phyloP scores from a whole-genome alignment of 768 basidiomycete species.

The Pisolithus marmoratus region DNA sequence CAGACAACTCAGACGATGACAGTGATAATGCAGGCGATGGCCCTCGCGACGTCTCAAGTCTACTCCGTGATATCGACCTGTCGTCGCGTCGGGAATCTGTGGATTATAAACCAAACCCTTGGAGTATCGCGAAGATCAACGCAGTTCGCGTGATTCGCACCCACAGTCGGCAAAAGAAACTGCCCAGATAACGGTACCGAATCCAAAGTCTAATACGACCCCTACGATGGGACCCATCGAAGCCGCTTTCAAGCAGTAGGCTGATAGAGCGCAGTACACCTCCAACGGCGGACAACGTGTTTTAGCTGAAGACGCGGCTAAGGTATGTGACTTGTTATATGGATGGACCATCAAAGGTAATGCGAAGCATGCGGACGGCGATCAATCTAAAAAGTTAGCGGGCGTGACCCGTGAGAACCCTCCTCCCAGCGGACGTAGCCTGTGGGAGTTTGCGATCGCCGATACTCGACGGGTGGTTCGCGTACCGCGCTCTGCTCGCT shows the following conservation, averaged over 20 bases:
- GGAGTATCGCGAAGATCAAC: constrained; percentile 76
- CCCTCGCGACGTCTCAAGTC: constrained; percentile 19
- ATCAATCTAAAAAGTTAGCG: too few species aligned
- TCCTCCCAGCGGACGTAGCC: too few species aligned
- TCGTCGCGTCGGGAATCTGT: constrained; percentile 56
- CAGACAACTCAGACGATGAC: constrained; percentile 18
- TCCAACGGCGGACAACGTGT: neutral
- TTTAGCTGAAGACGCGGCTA: neutral
- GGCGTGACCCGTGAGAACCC: too few species aligned
- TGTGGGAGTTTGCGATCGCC: too few species aligned
- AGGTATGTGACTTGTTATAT: neutral
- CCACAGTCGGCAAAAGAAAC: neutral
- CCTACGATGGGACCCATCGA: constrained; percentile 31
- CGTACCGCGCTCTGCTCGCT: too few species aligned
- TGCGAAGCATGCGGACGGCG: neutral
- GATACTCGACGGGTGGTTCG: too few species aligned
- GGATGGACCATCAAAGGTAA: neutral
- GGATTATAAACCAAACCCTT: constrained; percentile 69
- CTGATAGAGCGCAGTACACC: constrained; percentile 8
- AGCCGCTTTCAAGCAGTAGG: constrained; percentile 44
- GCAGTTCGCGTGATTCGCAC: constrained; percentile 43
- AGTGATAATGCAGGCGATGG: constrained; percentile 11
- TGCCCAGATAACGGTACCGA: neutral
- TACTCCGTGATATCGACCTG: constrained; percentile 52
- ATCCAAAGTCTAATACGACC: constrained; percentile 1